phyloP scores from a whole-genome alignment of 1,139 yeast species.

The Pichiaceae sp. region DNA sequence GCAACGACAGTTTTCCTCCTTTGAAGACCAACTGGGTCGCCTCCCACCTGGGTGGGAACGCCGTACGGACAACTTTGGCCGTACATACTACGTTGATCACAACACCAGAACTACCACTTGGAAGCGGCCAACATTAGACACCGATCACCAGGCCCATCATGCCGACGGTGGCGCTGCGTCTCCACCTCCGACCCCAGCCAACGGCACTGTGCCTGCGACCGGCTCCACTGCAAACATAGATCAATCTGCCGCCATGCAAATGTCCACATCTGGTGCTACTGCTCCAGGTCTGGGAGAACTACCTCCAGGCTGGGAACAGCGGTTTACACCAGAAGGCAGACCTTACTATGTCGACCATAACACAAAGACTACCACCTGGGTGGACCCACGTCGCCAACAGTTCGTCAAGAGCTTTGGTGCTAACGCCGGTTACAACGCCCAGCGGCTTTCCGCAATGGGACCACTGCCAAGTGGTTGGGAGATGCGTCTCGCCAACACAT shows the following conservation, averaged over 20 bases:
- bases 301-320: conserved; percentile 99
- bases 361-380: conserved; percentile 99
- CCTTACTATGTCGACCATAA: conserved; percentile 98
- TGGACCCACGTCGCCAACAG: conserved; percentile 98
- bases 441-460: conserved; percentile 96
- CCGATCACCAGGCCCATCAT: conserved; percentile 54
- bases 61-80: conserved; percentile 92
- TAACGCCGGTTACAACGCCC: conserved; percentile 83
- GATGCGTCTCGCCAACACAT: conserved; percentile 97
- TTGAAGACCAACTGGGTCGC: conserved; percentile 94
- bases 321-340: conserved; percentile 96
- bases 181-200: conserved; percentile 13
- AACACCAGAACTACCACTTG: conserved; percentile 96
- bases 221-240: conserved; percentile 24
- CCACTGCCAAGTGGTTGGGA: conserved; percentile 99
- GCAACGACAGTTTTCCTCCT: conserved; percentile 70
- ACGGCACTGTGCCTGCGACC: conserved; percentile 57
- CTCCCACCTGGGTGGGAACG: conserved; percentile 99
- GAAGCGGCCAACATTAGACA: conserved; percentile 83
- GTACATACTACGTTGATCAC: conserved; percentile 97
- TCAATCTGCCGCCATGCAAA: conserved; percentile 59
- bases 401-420: conserved; percentile 93
- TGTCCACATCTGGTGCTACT: conserved; percentile 87
- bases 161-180: conserved; percentile 72
- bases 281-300: conserved; percentile 94